Conservation (phyloP, 106 monocot genomes). For the Dioscorea dumetorum region DNA sequence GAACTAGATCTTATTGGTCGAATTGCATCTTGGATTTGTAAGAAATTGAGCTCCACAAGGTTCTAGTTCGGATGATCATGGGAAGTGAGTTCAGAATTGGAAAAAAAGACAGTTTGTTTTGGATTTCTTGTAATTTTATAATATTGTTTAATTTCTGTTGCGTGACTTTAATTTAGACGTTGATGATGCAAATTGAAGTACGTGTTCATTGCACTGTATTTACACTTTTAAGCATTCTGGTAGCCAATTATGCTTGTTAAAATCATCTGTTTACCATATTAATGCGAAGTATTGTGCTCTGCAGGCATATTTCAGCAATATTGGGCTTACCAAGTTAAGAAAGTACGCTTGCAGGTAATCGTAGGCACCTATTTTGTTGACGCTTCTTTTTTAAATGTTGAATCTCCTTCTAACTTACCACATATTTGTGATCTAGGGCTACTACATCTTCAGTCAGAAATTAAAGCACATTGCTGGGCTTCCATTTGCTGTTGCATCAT, state of each 20-base stretch:
- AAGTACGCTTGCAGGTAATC: constrained; percentile 88
- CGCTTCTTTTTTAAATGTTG: too few relatives aligned
- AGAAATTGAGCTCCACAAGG: too few relatives aligned
- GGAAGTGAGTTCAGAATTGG: background rate
- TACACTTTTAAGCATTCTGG: constrained; percentile 1
- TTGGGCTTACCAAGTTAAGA: constrained; percentile 74
- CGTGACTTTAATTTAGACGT: background rate
- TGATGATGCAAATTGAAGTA: background rate
- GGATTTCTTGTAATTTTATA: background rate
- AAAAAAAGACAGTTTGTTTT: background rate
- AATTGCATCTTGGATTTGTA: too few relatives aligned
- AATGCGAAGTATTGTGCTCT: background rate
- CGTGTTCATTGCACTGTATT: background rate
- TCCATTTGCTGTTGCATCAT: constrained; percentile 67
- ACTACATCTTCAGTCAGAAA: constrained; percentile 92
- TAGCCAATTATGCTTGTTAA: background rate
- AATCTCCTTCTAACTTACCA: too few relatives aligned
- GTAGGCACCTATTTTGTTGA: too few relatives aligned
- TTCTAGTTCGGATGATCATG: too few relatives aligned
- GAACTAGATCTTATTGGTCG: too few relatives aligned
- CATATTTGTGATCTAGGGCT: constrained; percentile 52
- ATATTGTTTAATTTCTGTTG: background rate
- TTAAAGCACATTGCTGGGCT: constrained; percentile 77
- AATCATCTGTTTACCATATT: background rate
- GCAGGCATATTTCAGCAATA: constrained; percentile 86